Evolutionary conservation across 106 monocot species (phyloP).

Genomic region (Posidonia australis): DNA sequence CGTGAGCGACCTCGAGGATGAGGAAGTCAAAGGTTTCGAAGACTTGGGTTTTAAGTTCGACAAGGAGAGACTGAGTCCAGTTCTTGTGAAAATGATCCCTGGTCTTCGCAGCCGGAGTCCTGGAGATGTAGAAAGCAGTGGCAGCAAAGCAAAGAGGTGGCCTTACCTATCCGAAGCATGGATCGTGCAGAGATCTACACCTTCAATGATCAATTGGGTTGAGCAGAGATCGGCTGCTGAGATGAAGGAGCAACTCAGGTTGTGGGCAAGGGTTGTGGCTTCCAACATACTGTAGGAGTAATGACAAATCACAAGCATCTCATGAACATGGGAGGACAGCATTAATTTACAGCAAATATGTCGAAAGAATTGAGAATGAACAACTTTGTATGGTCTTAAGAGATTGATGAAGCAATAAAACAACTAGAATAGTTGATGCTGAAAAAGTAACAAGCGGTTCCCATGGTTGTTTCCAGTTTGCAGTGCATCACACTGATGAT

Average conservation of each 20-base stretch:
- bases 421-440: too few relatives aligned
- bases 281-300: constrained; percentile 30
- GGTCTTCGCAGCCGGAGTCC: constrained; percentile 10
- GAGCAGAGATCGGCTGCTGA: constrained; percentile 32
- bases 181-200: constrained; percentile 15
- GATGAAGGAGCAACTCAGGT: constrained; percentile 52
- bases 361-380: too few relatives aligned
- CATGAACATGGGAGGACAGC: too few relatives aligned
- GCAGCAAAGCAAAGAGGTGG: constrained; percentile 2
- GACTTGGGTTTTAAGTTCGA: constrained; percentile 60
- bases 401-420: too few relatives aligned
- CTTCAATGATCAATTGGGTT: constrained; percentile 20
- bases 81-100: constrained; percentile 17
- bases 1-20: constrained; percentile 38
- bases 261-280: constrained; percentile 69
- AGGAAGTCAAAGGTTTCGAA: constrained; percentile 58
- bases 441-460: too few relatives aligned
- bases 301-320: too few relatives aligned
- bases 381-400: too few relatives aligned
- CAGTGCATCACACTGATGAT: too few relatives aligned
- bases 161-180: constrained; percentile 41
- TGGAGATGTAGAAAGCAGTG: constrained; percentile 2
- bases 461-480: too few relatives aligned
- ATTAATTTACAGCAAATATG: too few relatives aligned
- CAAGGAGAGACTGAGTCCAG: constrained; percentile 20